Evolutionary conservation across 2,329 filamentous ascomycete species (phyloP).

Genomic region (Nemania sp.): DNA sequence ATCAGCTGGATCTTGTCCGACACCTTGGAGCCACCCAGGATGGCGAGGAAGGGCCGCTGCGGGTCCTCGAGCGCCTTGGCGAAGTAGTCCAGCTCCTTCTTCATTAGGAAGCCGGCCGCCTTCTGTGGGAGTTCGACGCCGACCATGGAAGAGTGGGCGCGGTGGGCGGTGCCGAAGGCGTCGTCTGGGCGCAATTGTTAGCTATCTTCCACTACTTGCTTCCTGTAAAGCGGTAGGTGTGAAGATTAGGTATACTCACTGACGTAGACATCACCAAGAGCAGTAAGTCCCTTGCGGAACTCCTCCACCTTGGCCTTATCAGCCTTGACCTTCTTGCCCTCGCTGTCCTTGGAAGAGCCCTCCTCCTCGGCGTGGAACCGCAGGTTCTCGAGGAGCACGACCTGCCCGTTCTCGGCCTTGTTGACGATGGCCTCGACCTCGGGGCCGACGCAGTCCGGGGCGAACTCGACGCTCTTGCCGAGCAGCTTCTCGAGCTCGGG

Average conservation of each 20-base stretch:
- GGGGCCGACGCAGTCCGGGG: slow-evolving; percentile 88
- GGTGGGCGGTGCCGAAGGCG: slow-evolving; percentile 97
- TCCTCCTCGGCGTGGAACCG: slow-evolving; percentile 99
- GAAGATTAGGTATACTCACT: slow-evolving; percentile 69
- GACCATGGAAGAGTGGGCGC: slow-evolving; percentile 99
- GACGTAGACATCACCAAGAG: slow-evolving; percentile 94
- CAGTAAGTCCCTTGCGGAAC: slow-evolving; percentile 95
- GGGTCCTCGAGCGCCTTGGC: slow-evolving; percentile 94
- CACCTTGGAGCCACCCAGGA: slow-evolving; percentile 97
- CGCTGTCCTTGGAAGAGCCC: slow-evolving; percentile 91
- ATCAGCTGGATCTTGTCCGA: slow-evolving; percentile 99
- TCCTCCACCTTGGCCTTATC: slow-evolving; percentile 91
- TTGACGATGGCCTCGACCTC: slow-evolving; percentile 92
- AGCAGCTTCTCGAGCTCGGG: slow-evolving; percentile 92
- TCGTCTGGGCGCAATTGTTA: slow-evolving; percentile 72
- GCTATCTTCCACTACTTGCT: not conserved
- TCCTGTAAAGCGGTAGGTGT: slow-evolving; percentile 27
- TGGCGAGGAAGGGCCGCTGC: slow-evolving; percentile 96
- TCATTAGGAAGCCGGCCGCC: slow-evolving; percentile 97
- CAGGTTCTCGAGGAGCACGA: slow-evolving; percentile 96
- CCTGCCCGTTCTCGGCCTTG: slow-evolving; percentile 81
- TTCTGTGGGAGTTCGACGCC: slow-evolving; percentile 95
- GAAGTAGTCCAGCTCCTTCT: slow-evolving; percentile 99
- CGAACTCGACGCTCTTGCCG: slow-evolving; percentile 85
- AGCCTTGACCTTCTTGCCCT: slow-evolving; percentile 98